phyloP scores from a whole-genome alignment of 148 eudicot genomes.

The Cornus suecica region DNA sequence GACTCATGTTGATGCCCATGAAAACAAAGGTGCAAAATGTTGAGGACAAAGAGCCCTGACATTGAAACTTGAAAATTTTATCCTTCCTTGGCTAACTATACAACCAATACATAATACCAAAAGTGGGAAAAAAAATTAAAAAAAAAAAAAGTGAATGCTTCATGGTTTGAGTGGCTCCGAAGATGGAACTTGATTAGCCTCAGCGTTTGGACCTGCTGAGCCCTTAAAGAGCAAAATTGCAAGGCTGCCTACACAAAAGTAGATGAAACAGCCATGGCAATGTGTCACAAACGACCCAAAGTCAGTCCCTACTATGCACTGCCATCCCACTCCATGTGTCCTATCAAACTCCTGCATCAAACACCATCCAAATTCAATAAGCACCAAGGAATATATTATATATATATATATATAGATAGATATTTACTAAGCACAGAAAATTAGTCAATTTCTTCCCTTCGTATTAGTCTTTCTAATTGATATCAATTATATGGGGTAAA shows the following conservation, averaged over 20 bases:
- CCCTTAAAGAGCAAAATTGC: slow-evolving; percentile 71
- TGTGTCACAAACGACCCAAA: slow-evolving; percentile 90
- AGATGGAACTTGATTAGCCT: slow-evolving; percentile 30
- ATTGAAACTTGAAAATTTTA: neutral
- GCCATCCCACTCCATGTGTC: slow-evolving; percentile 74
- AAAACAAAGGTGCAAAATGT: neutral
- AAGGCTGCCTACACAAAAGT: slow-evolving; percentile 62
- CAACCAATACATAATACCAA: neutral
- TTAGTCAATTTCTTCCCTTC: too few species aligned
- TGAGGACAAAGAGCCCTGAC: neutral
- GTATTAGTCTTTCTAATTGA: too few species aligned
- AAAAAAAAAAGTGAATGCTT: too few species aligned
- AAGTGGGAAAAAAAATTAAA: neutral
- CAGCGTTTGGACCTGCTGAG: slow-evolving; percentile 37
- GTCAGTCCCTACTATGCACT: slow-evolving; percentile 89
- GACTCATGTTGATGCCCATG: too few species aligned
- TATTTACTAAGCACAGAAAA: too few species aligned
- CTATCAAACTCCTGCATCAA: slow-evolving; percentile 50
- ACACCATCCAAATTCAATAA: neutral
- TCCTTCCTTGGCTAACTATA: neutral
- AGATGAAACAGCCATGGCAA: slow-evolving; percentile 72
- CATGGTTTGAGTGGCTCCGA: slow-evolving; percentile 29
- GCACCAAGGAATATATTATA: too few species aligned
- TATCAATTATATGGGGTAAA: too few species aligned
- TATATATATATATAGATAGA: too few species aligned